These are phyloP conservation scores for Berberis thunbergii DNA, from an alignment of 164 flowering plant species.

Conservation along the genomic window DNA sequence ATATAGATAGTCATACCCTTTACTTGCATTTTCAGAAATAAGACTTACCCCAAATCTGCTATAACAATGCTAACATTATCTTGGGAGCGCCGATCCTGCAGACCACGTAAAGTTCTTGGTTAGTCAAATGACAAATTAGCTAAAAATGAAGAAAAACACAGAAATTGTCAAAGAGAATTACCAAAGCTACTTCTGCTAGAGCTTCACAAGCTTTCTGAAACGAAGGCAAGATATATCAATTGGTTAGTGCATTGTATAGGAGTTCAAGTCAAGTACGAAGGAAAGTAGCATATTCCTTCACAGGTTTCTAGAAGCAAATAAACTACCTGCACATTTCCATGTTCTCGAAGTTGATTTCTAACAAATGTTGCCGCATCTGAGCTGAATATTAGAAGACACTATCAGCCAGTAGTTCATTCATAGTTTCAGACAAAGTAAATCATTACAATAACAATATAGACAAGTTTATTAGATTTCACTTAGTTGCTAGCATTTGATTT, in stretches of 20 bases:
- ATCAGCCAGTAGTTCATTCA: neutral
- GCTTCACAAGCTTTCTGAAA: slow-evolving; percentile 83
- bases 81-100: slow-evolving; percentile 72
- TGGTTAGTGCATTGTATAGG: neutral
- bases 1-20: neutral
- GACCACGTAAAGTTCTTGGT: slow-evolving; percentile 8
- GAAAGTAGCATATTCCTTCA: neutral
- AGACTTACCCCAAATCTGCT: slow-evolving; percentile 85
- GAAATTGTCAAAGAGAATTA: slow-evolving; percentile 15
- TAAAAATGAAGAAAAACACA: neutral
- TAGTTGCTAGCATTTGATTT: neutral
- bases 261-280: neutral
- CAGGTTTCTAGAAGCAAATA: slow-evolving; percentile 1
- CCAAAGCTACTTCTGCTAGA: slow-evolving; percentile 75
- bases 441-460: too few species aligned
- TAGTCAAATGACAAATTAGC: neutral
- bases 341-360: slow-evolving; percentile 73
- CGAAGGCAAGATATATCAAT: neutral
- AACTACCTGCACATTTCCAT: slow-evolving; percentile 83
- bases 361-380: slow-evolving; percentile 67
- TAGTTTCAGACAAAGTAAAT: neutral
- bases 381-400: slow-evolving; percentile 11
- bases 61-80: slow-evolving; percentile 85
- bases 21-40: neutral
- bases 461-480: neutral